Conservation (phyloP, 2,329 filamentous ascomycete species). For the Arthrinium puccinioides region DNA sequence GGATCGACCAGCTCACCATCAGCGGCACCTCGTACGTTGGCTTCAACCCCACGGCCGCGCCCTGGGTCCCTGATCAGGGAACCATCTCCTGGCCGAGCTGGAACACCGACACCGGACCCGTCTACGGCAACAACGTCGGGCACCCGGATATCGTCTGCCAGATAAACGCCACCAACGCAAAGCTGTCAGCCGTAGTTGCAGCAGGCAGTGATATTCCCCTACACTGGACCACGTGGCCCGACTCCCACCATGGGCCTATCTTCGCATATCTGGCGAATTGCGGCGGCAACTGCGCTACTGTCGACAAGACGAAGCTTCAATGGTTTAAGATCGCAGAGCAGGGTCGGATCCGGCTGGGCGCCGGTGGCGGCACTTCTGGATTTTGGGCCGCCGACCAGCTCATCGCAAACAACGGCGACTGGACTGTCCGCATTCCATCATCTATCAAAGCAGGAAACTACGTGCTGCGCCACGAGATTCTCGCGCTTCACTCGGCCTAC, state of each 20-base stretch:
- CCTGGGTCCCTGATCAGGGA: background rate
- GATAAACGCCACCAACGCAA: background rate
- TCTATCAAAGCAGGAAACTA: slow-evolving; percentile 39
- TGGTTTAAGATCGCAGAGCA: slow-evolving; percentile 35
- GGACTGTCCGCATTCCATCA: slow-evolving; percentile 37
- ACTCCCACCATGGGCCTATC: slow-evolving; percentile 30
- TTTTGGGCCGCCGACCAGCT: slow-evolving; percentile 25
- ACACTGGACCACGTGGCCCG: slow-evolving; percentile 34
- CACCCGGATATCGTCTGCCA: background rate
- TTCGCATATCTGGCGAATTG: slow-evolving; percentile 29
- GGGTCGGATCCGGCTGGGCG: slow-evolving; percentile 18
- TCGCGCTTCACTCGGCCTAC: slow-evolving; percentile 41
- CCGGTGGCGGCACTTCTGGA: slow-evolving; percentile 23
- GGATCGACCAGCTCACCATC: background rate
- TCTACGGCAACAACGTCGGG: background rate
- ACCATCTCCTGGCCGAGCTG: background rate
- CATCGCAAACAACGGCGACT: slow-evolving; percentile 13
- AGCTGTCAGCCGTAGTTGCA: slow-evolving; percentile 6
- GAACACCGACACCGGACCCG: background rate
- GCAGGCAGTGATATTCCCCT: slow-evolving; percentile 29
- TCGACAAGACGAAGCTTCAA: slow-evolving; percentile 21
- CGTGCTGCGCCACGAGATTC: slow-evolving; percentile 44
- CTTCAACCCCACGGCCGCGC: background rate
- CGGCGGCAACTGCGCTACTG: slow-evolving; percentile 17
- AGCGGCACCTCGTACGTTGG: background rate